A percentile compares a stretch with the other conserved stretches of the same genome.
Evolutionary conservation across 2,329 filamentous ascomycete species (phyloP).

Genomic region (Colletotrichum sp.): DNA sequence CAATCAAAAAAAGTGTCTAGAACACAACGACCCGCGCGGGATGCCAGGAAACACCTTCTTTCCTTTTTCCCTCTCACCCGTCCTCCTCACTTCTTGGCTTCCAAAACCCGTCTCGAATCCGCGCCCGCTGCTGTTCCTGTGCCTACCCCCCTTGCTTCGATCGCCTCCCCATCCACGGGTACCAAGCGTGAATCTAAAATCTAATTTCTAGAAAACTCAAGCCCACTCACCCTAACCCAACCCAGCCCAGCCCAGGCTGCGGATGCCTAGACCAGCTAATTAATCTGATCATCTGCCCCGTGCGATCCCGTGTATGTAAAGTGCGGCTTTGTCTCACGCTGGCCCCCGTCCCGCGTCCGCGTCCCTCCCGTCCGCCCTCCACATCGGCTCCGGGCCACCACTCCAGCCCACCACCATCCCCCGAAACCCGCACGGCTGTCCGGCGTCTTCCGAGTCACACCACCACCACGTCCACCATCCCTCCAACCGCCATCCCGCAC

Average conservation of each 20-base stretch:
- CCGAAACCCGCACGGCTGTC: background rate
- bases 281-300: background rate
- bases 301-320: background rate
- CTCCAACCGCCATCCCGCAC: background rate
- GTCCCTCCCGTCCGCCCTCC: background rate
- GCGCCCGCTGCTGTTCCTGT: background rate
- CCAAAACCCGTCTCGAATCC: background rate
- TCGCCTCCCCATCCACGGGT: background rate
- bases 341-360: background rate
- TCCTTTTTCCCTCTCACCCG: background rate
- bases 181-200: background rate
- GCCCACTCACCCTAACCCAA: background rate
- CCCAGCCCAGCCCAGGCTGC: background rate
- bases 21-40: background rate
- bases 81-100: background rate
- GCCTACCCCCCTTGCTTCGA: background rate
- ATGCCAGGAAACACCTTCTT: background rate
- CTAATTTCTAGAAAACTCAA: background rate
- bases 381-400: slow-evolving; percentile 1
- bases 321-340: background rate
- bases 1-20: background rate
- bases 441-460: background rate
- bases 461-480: background rate
- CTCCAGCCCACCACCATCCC: background rate
- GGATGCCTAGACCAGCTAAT: background rate